Evolutionary conservation across 2,329 filamentous ascomycete genomes (phyloP).

Genomic region (Magnaporthiopsis incrustans): DNA sequence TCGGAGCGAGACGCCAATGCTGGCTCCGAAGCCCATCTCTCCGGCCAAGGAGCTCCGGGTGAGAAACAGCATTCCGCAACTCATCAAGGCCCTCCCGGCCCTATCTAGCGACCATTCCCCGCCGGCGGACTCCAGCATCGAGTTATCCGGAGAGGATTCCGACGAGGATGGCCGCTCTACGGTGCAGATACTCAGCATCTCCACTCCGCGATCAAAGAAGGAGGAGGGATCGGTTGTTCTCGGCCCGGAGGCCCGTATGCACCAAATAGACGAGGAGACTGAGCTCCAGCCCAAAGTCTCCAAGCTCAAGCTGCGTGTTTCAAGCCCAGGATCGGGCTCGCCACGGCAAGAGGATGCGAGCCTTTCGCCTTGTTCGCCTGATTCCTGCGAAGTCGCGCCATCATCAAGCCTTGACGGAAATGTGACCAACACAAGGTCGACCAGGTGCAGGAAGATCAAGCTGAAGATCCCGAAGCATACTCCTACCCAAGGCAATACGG

Average conservation of each 20-base stretch:
- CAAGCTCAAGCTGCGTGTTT: constrained; percentile 1
- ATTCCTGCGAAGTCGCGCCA: not conserved
- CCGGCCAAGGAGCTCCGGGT: constrained; percentile 34
- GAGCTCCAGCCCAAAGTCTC: not conserved
- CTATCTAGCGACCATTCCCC: constrained; percentile 24
- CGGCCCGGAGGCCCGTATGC: not conserved
- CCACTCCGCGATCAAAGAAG: not conserved
- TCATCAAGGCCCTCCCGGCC: constrained; percentile 45
- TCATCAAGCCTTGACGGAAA: not conserved
- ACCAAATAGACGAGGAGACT: not conserved
- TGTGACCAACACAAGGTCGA: not conserved
- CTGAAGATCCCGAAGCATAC: not conserved
- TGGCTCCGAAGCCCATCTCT: constrained; percentile 42
- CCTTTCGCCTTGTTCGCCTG: not conserved
- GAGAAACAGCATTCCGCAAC: constrained; percentile 40
- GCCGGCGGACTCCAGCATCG: not conserved
- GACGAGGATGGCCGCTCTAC: not conserved
- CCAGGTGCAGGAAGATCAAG: constrained; percentile 5
- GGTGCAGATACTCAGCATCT: not conserved
- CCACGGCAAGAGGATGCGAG: not conserved
- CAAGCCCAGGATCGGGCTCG: constrained; percentile 1
- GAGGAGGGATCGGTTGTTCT: not conserved
- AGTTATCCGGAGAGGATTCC: not conserved
- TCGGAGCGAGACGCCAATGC: constrained; percentile 22
- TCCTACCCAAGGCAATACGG: not conserved